phyloP scores from a whole-genome alignment of 371 early-diverging fungal genomes.

The Syncephalastrum racemosum region DNA sequence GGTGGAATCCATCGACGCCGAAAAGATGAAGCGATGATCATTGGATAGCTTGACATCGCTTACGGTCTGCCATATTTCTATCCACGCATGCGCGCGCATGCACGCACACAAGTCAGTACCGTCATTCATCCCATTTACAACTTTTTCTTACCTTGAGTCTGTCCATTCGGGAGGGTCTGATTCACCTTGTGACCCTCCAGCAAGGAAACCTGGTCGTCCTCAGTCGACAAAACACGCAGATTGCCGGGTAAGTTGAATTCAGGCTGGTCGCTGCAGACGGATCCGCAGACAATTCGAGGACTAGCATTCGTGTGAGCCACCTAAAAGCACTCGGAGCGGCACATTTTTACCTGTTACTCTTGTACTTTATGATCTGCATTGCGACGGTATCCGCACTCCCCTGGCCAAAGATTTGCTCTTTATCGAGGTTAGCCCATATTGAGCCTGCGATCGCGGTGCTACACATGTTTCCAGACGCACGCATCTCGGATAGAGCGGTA shows the following conservation, averaged over 20 bases:
- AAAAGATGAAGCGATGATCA: conserved; percentile 28
- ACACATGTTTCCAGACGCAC: background rate
- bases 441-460: background rate
- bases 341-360: background rate
- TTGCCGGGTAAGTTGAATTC: conserved; percentile 46
- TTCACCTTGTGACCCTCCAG: conserved; percentile 27
- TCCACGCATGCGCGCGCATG: background rate
- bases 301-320: conserved; percentile 4
- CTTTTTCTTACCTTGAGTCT: conserved; percentile 8
- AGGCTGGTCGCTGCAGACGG: conserved; percentile 36
- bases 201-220: conserved; percentile 7
- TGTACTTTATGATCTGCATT: conserved; percentile 21
- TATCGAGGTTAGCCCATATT: conserved; percentile 21
- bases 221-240: conserved; percentile 30
- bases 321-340: too few species aligned
- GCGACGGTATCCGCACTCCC: conserved; percentile 45
- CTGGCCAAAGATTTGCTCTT: conserved; percentile 22
- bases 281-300: conserved; percentile 24
- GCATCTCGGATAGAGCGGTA: background rate
- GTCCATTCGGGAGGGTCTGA: background rate
- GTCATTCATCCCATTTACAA: too few species aligned
- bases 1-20: conserved; percentile 32
- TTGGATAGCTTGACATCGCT: conserved; percentile 36
- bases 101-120: background rate
- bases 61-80: conserved; percentile 42